These are phyloP conservation scores for Physcomitrellopsis africana DNA, from an alignment of 225 moss, liverwort and hornwort species.

Conservation along the genomic window DNA sequence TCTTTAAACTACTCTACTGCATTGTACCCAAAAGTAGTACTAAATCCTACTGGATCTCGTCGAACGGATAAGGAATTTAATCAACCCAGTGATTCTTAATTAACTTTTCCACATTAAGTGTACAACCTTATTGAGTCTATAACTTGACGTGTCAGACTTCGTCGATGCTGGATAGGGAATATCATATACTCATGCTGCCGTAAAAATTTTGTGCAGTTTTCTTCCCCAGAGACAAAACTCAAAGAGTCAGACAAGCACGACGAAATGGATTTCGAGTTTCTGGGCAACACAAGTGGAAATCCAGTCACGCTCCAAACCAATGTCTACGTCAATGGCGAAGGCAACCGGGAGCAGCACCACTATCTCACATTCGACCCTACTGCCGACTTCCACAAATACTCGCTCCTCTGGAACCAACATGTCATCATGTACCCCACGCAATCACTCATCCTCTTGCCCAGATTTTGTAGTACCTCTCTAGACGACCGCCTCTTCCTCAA, in stretches of 20 bases:
- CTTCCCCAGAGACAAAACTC: constrained; percentile 41
- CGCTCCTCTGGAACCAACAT: constrained; percentile 55
- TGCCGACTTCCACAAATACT: constrained; percentile 50
- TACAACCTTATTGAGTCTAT: no score
- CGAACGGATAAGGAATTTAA: no score
- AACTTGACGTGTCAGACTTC: no score
- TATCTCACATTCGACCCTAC: constrained; percentile 49
- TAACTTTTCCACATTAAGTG: no score
- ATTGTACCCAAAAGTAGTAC: no score
- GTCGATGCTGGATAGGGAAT: no score
- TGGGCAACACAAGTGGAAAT: constrained; percentile 50
- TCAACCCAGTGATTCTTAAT: no score
- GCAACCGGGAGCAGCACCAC: constrained; percentile 46
- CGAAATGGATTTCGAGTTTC: constrained; percentile 63
- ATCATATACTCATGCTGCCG: no score
- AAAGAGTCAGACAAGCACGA: constrained; percentile 48
- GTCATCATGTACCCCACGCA: constrained; percentile 45
- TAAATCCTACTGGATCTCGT: no score
- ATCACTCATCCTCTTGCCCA: not conserved
- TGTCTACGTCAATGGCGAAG: constrained; percentile 34
- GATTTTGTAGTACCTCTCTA: no score
- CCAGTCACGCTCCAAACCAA: constrained; percentile 56
- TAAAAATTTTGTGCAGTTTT: constrained; percentile 34
- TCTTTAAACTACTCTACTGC: no score
- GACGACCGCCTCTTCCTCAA: not conserved